phyloP scores from a whole-genome alignment of 202 grass and related monocot species.

The Saccharum hybrid region DNA sequence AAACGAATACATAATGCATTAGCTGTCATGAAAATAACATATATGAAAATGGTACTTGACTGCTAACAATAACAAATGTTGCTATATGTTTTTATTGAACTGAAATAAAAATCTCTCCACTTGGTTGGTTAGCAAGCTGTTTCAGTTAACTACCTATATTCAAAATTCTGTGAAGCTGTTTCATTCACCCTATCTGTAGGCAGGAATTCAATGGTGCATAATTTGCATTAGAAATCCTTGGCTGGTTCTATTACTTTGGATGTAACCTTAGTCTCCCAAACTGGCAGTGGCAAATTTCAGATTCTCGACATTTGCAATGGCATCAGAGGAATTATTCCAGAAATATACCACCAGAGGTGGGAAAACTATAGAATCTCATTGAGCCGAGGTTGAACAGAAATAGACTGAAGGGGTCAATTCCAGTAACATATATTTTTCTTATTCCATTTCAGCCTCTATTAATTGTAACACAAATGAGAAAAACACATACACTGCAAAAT shows the following conservation, averaged over 20 bases:
- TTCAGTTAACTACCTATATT: too few species aligned
- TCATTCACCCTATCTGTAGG: not conserved
- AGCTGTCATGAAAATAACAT: too few species aligned
- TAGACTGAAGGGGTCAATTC: conserved; percentile 77
- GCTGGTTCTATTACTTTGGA: not conserved
- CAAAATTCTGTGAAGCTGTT: too few species aligned
- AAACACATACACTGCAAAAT: not conserved
- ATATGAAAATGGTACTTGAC: too few species aligned
- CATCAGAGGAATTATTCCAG: conserved; percentile 32
- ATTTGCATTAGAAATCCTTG: not conserved
- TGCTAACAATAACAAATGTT: too few species aligned
- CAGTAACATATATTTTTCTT: conserved; percentile 43
- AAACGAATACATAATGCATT: too few species aligned
- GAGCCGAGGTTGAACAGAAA: conserved; percentile 83
- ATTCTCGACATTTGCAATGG: not conserved
- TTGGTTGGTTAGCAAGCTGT: too few species aligned
- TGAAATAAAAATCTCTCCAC: too few species aligned
- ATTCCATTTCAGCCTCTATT: not conserved
- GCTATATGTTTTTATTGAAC: too few species aligned
- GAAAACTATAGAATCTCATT: conserved; percentile 75
- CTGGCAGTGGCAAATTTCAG: not conserved
- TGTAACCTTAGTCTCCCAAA: not conserved
- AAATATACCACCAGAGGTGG: conserved; percentile 70
- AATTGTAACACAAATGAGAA: not conserved
- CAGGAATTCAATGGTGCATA: not conserved